phyloP scores from a whole-genome alignment of 768 basidiomycete species.

The Russula brevipes region DNA sequence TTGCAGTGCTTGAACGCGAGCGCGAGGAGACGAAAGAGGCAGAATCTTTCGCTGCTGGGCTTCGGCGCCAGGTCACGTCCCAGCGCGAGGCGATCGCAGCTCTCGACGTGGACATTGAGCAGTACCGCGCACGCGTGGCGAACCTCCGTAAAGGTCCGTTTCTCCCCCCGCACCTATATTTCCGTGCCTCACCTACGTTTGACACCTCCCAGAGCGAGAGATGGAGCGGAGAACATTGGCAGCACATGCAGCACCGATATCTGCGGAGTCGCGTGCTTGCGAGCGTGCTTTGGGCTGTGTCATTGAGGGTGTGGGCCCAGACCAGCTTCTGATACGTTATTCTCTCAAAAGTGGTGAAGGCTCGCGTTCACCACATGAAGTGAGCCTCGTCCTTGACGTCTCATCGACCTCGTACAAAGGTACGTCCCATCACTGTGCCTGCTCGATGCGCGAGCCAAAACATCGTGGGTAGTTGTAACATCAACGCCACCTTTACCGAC shows the following conservation, averaged over 20 bases:
- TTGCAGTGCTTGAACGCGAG: conserved; percentile 58
- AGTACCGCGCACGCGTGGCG: conserved; percentile 55
- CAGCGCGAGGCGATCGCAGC: conserved; percentile 54
- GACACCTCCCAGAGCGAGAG: conserved; percentile 50
- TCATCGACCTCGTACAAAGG: conserved; percentile 19
- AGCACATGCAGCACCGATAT: conserved; percentile 45
- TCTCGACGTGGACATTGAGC: conserved; percentile 67
- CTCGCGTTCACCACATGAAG: conserved; percentile 11
- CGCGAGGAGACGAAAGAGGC: conserved; percentile 69
- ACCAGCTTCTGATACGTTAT: conserved; percentile 71
- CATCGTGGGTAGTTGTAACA: conserved; percentile 58
- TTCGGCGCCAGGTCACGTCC: conserved; percentile 62
- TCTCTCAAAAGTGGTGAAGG: conserved; percentile 23
- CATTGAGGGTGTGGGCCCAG: conserved; percentile 74
- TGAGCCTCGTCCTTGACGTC: conserved; percentile 25
- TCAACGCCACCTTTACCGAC: conserved; percentile 65
- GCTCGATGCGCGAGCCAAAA: not conserved
- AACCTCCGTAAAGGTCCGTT: conserved; percentile 61
- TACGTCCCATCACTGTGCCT: not conserved
- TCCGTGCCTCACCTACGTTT: not conserved
- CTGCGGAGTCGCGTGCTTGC: conserved; percentile 52
- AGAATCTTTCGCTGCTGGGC: conserved; percentile 52
- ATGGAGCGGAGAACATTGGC: conserved; percentile 56
- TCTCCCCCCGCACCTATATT: not conserved
- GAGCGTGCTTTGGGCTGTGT: conserved; percentile 55